Evolutionary conservation across 139 green algal genomes (phyloP), one percentile per base, ranked within the genome.

Genomic region (Chlamydomonas asymmetrica): DNA sequence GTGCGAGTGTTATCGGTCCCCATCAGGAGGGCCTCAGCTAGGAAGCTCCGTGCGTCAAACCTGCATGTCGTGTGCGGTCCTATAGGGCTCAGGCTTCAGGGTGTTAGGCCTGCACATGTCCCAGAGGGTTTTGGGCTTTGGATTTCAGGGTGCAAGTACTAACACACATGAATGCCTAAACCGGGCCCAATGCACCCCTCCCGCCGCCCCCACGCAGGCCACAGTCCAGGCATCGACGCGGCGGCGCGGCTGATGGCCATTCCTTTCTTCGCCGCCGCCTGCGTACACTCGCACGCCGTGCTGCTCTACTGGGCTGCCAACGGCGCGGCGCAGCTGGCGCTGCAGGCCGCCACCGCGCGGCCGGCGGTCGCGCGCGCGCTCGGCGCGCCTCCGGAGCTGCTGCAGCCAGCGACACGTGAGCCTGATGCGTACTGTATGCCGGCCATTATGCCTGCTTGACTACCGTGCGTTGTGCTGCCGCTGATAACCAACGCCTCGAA

Each of bases 281-380:
- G 78, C 34, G 32, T 79, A 29, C 77, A 83, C 63, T 71, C 77
- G 20, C 70, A 83, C 40, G 70, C 77, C 13, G 64, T 71, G 35
- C 64, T 83, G 52, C 54, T 79, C 3, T 75, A 75, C 64, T 83
- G 77, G 77, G 25, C 45, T 1, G 48, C 35, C n/a, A 52, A 41
- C 4, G 65, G 29, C 4, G 37, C 34, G 5, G 43, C 23, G 2
- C 65, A 75, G 18, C 41, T 80, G 65, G 65, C 39, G 1, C 3
- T 75, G 56, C 50, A 67, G 23, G 25, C 34, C 9, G 9, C 32
- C 18, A 23, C 57, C 39, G 40, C 3, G 8, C 27, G 40, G 57
- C 5, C 39, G 52, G 67, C 50, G 56, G 54, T n/a, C n/a, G n/a
- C n/a, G n/a, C n/a, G n/a, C n/a, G n/a, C n/a, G n/a, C n/a, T n/a